A percentile compares a stretch with the other conserved stretches of the same genome.
Conservation (phyloP, 306 rosid genomes). For the Vigna mungo region DNA sequence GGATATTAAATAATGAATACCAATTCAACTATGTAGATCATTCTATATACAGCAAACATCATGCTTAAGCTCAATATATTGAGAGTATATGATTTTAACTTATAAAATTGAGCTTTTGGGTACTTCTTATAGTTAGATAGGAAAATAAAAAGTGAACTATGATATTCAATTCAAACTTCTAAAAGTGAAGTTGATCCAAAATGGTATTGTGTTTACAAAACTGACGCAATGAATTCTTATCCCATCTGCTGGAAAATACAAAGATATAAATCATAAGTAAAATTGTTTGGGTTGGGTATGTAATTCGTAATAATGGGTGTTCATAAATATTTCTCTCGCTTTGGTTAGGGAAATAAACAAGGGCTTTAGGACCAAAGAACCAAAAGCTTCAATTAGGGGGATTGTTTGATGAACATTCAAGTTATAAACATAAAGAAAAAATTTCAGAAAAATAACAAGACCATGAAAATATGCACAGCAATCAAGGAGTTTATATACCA, state of each 20-base stretch:
- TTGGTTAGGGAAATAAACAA: neutral
- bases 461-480: too few species aligned
- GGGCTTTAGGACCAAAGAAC: neutral
- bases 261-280: neutral
- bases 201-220: neutral
- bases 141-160: neutral
- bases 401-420: neutral
- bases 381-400: neutral
- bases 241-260: neutral
- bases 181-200: neutral
- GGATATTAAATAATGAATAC: neutral
- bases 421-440: neutral
- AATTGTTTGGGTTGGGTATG: neutral
- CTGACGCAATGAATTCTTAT: neutral
- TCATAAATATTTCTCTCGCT: neutral
- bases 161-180: neutral
- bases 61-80: conserved; percentile 18
- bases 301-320: neutral
- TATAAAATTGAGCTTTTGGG: neutral
- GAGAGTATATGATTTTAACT: neutral
- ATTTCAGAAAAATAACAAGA: neutral
- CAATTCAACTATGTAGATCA: neutral
- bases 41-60: neutral
- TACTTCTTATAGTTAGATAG: neutral
- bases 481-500: neutral